A percentile compares a stretch with the other conserved stretches of the same genome.
phyloP scores from a whole-genome alignment of 2,329 filamentous ascomycete species.

The Stagonosporopsis rhizophila region DNA sequence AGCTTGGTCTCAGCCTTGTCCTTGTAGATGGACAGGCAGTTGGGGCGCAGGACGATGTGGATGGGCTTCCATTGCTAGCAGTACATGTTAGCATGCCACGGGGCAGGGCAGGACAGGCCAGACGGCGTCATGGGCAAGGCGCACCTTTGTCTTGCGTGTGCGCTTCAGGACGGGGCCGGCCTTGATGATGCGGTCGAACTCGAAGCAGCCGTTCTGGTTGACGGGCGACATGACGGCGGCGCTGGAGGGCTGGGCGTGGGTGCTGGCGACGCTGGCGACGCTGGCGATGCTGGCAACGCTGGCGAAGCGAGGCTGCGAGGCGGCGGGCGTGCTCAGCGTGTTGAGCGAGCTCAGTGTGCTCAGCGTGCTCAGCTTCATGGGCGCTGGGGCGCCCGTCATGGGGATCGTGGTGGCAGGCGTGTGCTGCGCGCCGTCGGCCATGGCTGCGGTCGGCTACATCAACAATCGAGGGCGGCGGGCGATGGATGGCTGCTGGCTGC shows the following conservation, averaged over 20 bases:
- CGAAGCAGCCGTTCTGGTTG: conserved; percentile 93
- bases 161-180: conserved; percentile 85
- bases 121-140: too few species aligned
- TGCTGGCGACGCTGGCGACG: conserved; percentile 50
- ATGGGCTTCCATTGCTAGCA: conserved; percentile 94
- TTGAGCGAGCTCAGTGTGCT: conserved; percentile 25
- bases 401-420: conserved; percentile 33
- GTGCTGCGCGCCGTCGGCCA: conserved; percentile 34
- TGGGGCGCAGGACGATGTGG: conserved; percentile 88
- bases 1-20: conserved; percentile 88
- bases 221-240: conserved; percentile 78
- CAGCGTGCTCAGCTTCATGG: conserved; percentile 17
- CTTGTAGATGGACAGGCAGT: conserved; percentile 91
- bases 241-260: too few species aligned
- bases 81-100: conserved; percentile 24
- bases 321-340: conserved; percentile 25
- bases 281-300: conserved; percentile 6
- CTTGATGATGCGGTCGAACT: conserved; percentile 93
- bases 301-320: conserved; percentile 34
- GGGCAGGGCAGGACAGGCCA: too few species aligned
- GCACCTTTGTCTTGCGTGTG: conserved; percentile 87
- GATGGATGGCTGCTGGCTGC: too few species aligned
- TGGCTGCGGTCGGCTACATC: conserved; percentile 30
- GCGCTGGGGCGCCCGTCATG: conserved; percentile 22
- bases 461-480: too few species aligned